phyloP scores from a whole-genome alignment of 2,329 filamentous ascomycete genomes.

The Ophiostoma sp. region DNA sequence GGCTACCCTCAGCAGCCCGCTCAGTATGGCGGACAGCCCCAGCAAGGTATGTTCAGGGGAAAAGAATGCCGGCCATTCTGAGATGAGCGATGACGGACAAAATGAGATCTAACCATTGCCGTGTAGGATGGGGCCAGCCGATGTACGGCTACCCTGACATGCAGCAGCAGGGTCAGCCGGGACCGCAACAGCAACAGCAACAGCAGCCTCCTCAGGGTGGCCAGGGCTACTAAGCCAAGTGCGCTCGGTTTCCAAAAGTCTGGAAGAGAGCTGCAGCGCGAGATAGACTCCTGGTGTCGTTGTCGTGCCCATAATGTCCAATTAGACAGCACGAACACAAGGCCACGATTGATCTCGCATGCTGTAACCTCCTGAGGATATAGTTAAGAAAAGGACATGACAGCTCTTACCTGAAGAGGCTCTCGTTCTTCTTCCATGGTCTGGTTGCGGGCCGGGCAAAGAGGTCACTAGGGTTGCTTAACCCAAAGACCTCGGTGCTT shows the following conservation, averaged over 20 bases:
- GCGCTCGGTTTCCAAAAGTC: not conserved
- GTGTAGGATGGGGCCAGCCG: conserved; percentile 28
- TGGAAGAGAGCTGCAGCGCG: not conserved
- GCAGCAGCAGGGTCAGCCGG: conserved; percentile 39
- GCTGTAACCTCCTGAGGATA: not conserved
- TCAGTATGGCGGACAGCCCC: conserved; percentile 40
- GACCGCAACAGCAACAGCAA: conserved; percentile 37
- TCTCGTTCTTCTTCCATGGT: not conserved
- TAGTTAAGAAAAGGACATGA: not conserved
- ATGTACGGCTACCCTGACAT: conserved; percentile 46
- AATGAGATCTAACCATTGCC: no score
- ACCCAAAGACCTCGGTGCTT: not conserved
- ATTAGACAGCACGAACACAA: no score
- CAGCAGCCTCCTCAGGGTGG: conserved; percentile 38
- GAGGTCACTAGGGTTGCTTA: no score
- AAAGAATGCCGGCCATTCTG: no score
- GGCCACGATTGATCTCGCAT: no score
- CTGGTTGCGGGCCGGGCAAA: not conserved
- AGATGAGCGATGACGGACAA: no score
- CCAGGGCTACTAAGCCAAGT: conserved; percentile 24
- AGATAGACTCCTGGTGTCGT: not conserved
- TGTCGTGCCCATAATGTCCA: not conserved
- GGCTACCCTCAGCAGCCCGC: conserved; percentile 36
- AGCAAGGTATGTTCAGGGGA: conserved; percentile 28
- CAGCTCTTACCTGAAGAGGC: not conserved